A percentile compares a stretch with the other conserved stretches of the same genome.
Evolutionary conservation across 352 stramenopile species (phyloP).

Genomic region (Globisporangium splendens): DNA sequence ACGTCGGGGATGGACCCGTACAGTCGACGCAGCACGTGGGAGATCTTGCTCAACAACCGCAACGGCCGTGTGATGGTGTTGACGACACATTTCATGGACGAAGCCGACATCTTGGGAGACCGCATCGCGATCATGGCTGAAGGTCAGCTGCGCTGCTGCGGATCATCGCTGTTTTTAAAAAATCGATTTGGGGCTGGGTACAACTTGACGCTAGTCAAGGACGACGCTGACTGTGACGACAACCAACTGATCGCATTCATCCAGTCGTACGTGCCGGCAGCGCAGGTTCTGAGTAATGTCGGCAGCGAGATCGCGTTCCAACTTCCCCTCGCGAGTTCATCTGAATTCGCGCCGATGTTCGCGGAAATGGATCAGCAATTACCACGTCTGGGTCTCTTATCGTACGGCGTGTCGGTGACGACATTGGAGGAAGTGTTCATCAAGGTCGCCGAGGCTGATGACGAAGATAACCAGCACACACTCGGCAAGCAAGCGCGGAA

Average conservation of each 20-base stretch:
- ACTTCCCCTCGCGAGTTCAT: constrained; percentile 80
- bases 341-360: constrained; percentile 92
- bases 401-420: constrained; percentile 95
- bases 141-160: constrained; percentile 68
- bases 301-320: constrained; percentile 95
- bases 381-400: neutral
- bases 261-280: constrained; percentile 54
- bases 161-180: constrained; percentile 88
- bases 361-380: neutral
- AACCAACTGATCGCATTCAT: constrained; percentile 34
- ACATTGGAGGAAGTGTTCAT: too few species aligned
- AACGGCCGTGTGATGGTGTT: constrained; percentile 78
- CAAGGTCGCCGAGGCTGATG: constrained; percentile 48
- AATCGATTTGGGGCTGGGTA: constrained; percentile 92
- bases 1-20: constrained; percentile 96
- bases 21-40: constrained; percentile 89
- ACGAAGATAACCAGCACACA: constrained; percentile 20
- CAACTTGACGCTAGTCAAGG: constrained; percentile 66
- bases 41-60: constrained; percentile 63
- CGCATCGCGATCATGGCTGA: constrained; percentile 85
- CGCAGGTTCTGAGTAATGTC: constrained; percentile 86
- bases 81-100: constrained; percentile 95
- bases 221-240: constrained; percentile 22
- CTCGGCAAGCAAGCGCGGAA: neutral
- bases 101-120: constrained; percentile 84